Evolutionary conservation across 148 eudicot species (phyloP).

Genomic region (Nepenthes mirabilis): DNA sequence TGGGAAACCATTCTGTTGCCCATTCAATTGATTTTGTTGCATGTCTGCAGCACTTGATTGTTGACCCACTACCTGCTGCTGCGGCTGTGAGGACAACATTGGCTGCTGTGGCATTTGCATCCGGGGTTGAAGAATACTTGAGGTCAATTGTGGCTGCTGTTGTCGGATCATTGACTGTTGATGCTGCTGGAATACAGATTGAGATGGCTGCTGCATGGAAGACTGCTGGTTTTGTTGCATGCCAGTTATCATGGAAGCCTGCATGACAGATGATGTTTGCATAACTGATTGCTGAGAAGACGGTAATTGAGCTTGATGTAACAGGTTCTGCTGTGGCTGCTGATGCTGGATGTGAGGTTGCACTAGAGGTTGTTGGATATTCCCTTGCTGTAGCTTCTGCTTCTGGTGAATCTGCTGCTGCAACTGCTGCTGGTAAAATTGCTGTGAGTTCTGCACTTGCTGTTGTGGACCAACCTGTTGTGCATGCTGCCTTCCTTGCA

Average conservation of each 20-base stretch:
- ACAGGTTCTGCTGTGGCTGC: slow-evolving; percentile 33
- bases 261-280: slow-evolving; percentile 69
- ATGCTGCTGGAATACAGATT: slow-evolving; percentile 59
- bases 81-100: slow-evolving; percentile 32
- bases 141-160: slow-evolving; percentile 35
- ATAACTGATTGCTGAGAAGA: slow-evolving; percentile 66
- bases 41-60: slow-evolving; percentile 39
- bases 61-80: slow-evolving; percentile 37
- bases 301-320: slow-evolving; percentile 37
- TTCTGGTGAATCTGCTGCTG: slow-evolving; percentile 39
- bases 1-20: slow-evolving; percentile 55
- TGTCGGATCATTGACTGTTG: slow-evolving; percentile 16
- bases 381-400: slow-evolving; percentile 54
- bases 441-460: slow-evolving; percentile 53
- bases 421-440: slow-evolving; percentile 52
- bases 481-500: slow-evolving; percentile 54
- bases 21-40: slow-evolving; percentile 48
- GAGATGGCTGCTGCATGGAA: slow-evolving; percentile 53
- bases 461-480: slow-evolving; percentile 52
- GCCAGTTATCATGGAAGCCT: slow-evolving; percentile 40
- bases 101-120: slow-evolving; percentile 39
- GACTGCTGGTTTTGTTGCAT: slow-evolving; percentile 69
- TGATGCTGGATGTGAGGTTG: slow-evolving; percentile 50
- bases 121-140: slow-evolving; percentile 46
- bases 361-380: slow-evolving; percentile 33